Evolutionary conservation across 2,329 filamentous ascomycete species (phyloP).

Genomic region (Verticillium dahliae): DNA sequence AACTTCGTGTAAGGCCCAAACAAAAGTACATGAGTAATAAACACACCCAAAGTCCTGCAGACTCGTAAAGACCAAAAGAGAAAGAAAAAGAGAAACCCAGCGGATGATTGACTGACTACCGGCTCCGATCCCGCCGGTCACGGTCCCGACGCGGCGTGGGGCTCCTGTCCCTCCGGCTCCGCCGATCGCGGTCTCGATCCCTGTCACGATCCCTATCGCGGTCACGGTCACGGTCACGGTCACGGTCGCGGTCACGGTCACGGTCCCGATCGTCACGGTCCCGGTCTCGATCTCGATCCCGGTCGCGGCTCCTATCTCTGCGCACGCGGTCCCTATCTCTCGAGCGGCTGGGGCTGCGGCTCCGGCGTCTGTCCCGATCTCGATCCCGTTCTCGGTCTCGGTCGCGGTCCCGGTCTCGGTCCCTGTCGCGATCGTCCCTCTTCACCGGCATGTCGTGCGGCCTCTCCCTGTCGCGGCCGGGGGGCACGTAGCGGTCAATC

Average conservation of each 20-base stretch:
- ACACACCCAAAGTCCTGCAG: not conserved
- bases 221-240: conserved; percentile 17
- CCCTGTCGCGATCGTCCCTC: conserved; percentile 23
- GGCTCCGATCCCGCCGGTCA: conserved; percentile 3
- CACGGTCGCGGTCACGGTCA: conserved; percentile 9
- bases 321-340: conserved; percentile 23
- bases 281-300: conserved; percentile 16
- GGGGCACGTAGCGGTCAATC: conserved; percentile 38
- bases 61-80: too few species aligned
- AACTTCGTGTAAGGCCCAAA: not conserved
- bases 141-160: conserved; percentile 3
- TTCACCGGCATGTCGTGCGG: conserved; percentile 17
- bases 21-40: not conserved
- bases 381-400: conserved; percentile 17
- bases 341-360: conserved; percentile 14
- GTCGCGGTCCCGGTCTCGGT: conserved; percentile 15
- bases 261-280: not conserved
- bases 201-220: conserved; percentile 25
- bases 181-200: conserved; percentile 23
- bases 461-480: conserved; percentile 28
- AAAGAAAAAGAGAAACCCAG: not conserved
- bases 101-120: not conserved
- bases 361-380: conserved; percentile 24
- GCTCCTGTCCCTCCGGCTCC: conserved; percentile 9
- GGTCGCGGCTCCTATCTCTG: conserved; percentile 23